Evolutionary conservation across 1,139 yeast species (phyloP).

Genomic region (Yamadazyma mexicana): DNA sequence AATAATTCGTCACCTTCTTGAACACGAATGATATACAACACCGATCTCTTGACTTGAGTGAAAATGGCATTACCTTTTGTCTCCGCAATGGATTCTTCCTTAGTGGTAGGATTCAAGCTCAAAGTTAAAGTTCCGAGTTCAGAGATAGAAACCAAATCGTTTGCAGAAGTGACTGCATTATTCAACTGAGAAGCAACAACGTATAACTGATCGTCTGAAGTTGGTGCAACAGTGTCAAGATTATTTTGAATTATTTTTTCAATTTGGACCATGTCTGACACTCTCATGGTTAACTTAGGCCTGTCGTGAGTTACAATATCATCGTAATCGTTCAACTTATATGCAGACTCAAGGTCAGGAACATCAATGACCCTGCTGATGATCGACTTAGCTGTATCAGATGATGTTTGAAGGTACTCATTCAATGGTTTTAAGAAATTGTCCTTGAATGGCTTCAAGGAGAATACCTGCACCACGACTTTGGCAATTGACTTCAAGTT

Average conservation of each 20-base stretch:
- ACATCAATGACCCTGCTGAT: constrained; percentile 53
- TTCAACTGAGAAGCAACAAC: constrained; percentile 34
- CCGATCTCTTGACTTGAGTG: constrained; percentile 79
- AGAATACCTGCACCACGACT: constrained; percentile 63
- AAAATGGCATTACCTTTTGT: constrained; percentile 55
- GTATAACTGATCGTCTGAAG: constrained; percentile 56
- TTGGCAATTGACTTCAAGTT: constrained; percentile 62
- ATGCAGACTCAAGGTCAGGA: constrained; percentile 58
- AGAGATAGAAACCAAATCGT: constrained; percentile 41
- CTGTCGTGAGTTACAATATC: constrained; percentile 69
- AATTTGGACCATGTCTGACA: constrained; percentile 63
- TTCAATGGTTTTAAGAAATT: constrained; percentile 79
- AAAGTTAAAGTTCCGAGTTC: constrained; percentile 43
- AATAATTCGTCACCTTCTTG: constrained; percentile 74
- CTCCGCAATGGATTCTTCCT: constrained; percentile 44
- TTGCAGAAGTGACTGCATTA: constrained; percentile 36
- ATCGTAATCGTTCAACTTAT: constrained; percentile 64
- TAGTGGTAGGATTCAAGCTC: constrained; percentile 51
- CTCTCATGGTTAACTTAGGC: constrained; percentile 62
- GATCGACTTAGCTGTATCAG: constrained; percentile 45
- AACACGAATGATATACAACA: constrained; percentile 77
- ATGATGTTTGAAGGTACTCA: constrained; percentile 58
- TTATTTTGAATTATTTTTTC: constrained; percentile 59
- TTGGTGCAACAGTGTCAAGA: constrained; percentile 50
- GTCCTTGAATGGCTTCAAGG: constrained; percentile 69